Percentiles rank a stretch among this genome's conserved stretches.
Evolutionary conservation across 306 rosid genomes (phyloP).

Genomic region (Adenanthera pavonina): DNA sequence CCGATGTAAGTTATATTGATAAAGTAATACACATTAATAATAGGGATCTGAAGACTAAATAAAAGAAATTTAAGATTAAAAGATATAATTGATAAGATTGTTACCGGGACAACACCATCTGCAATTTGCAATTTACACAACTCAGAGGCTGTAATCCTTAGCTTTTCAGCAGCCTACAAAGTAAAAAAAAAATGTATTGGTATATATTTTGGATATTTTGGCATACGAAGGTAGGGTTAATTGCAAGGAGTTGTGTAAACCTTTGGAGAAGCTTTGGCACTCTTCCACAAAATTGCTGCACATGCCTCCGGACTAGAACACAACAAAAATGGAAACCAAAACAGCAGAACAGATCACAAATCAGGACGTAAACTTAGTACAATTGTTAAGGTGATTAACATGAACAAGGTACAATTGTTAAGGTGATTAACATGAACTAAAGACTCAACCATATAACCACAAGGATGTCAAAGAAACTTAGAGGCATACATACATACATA

Average conservation of each 20-base stretch:
- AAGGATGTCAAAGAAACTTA: constrained; percentile 2
- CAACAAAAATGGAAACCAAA: constrained; percentile 47
- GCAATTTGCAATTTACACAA: constrained; percentile 71
- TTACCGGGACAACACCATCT: constrained; percentile 90
- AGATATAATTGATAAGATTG: constrained; percentile 36
- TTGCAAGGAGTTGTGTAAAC: constrained; percentile 43
- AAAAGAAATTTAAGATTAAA: constrained; percentile 16
- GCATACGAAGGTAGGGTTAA: constrained; percentile 8
- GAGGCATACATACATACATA: background rate
- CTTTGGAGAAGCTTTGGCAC: constrained; percentile 87
- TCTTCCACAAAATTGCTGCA: constrained; percentile 98
- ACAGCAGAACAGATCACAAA: constrained; percentile 39
- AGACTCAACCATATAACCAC: constrained; percentile 10
- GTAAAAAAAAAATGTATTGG: constrained; percentile 31
- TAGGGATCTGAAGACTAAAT: background rate
- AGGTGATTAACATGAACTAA: constrained; percentile 3
- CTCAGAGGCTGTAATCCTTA: constrained; percentile 79
- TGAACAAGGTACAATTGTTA: background rate
- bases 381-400: background rate
- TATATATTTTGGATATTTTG: background rate
- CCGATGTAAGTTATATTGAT: constrained; percentile 1
- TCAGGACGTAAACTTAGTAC: constrained; percentile 14
- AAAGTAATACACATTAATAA: background rate
- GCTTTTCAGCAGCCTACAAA: constrained; percentile 84
- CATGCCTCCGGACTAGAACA: constrained; percentile 92